Evolutionary conservation across 2,329 filamentous ascomycete species (phyloP).

Genomic region (Graphilbum ipis-grandicollis): DNA sequence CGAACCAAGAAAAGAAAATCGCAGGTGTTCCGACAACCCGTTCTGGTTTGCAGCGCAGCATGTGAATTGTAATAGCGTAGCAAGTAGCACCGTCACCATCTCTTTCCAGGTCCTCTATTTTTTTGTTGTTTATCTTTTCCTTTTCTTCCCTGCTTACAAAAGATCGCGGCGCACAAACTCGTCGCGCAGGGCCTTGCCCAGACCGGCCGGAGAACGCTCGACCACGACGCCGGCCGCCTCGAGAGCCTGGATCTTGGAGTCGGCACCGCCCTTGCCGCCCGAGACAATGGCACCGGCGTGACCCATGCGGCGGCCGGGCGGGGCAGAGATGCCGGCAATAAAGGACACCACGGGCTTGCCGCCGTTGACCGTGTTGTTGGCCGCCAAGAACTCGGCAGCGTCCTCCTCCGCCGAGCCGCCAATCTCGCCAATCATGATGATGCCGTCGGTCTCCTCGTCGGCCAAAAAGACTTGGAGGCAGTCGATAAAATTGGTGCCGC

Average conservation of each 20-base stretch:
- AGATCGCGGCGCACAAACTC: constrained; percentile 95
- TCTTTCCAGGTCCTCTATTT: too few relatives aligned
- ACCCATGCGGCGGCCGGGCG: constrained; percentile 91
- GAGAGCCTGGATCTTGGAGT: constrained; percentile 93
- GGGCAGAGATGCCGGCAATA: constrained; percentile 95
- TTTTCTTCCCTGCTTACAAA: constrained; percentile 43
- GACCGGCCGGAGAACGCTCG: constrained; percentile 77
- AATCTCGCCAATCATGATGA: constrained; percentile 99
- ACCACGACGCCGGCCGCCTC: constrained; percentile 89
- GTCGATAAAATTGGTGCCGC: constrained; percentile 99
- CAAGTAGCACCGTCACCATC: too few relatives aligned
- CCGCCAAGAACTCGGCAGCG: constrained; percentile 86
- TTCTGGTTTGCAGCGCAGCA: too few relatives aligned
- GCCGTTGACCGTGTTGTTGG: constrained; percentile 70
- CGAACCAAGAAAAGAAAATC: too few relatives aligned
- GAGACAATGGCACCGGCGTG: constrained; percentile 97
- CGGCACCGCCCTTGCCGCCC: constrained; percentile 91
- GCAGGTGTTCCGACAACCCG: too few relatives aligned
- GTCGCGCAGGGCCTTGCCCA: constrained; percentile 85
- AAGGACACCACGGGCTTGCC: constrained; percentile 94
- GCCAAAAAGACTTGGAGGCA: constrained; percentile 93
- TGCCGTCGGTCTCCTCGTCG: constrained; percentile 92
- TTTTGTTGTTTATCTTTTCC: too few relatives aligned
- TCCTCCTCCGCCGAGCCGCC: constrained; percentile 96
- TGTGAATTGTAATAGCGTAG: too few relatives aligned